Evolutionary conservation across 2,329 filamentous ascomycete genomes (phyloP).

Genomic region (Trichoderma sp.): DNA sequence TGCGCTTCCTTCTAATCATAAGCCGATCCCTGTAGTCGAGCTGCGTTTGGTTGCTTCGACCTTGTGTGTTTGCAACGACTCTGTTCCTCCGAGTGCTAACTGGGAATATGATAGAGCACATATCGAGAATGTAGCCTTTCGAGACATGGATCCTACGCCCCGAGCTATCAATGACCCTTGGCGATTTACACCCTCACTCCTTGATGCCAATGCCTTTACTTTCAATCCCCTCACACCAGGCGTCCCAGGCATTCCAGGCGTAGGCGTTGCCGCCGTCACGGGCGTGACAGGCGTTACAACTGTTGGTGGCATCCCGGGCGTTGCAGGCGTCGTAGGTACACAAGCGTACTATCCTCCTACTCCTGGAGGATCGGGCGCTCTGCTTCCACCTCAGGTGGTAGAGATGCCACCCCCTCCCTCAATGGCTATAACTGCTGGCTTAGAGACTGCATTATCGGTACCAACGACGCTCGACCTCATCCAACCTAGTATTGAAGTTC

Average conservation of each 20-base stretch:
- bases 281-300: constrained; percentile 39
- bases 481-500: constrained; percentile 55
- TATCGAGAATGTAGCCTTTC: constrained; percentile 39
- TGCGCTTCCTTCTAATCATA: not conserved
- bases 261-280: constrained; percentile 43
- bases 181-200: constrained; percentile 82
- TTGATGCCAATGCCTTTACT: constrained; percentile 80
- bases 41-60: not conserved
- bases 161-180: constrained; percentile 76
- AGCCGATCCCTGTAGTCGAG: not conserved
- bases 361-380: constrained; percentile 72
- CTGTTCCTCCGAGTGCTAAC: not conserved
- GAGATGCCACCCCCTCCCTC: constrained; percentile 78
- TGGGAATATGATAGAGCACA: constrained; percentile 22
- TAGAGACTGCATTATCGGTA: constrained; percentile 79
- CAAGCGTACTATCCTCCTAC: constrained; percentile 87
- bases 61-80: not conserved
- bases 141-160: constrained; percentile 78
- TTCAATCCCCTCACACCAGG: constrained; percentile 72
- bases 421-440: constrained; percentile 68
- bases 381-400: constrained; percentile 79
- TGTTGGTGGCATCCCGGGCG: not conserved
- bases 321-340: constrained; percentile 49
- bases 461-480: constrained; percentile 64
- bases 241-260: constrained; percentile 39